These are phyloP conservation scores for Amaranthus cruentus DNA, from an alignment of 148 eudicot genomes.

Conservation along the genomic window DNA sequence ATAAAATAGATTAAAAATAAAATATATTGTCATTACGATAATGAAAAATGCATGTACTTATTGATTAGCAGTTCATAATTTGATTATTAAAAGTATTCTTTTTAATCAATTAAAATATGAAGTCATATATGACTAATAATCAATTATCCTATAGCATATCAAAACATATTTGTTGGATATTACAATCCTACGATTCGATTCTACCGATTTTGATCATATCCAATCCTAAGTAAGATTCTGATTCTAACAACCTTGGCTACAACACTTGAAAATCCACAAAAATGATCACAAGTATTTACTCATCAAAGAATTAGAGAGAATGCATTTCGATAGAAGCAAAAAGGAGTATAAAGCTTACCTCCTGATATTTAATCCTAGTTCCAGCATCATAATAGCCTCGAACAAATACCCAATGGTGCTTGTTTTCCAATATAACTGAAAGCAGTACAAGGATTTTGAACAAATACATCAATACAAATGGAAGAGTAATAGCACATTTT, in stretches of 20 bases:
- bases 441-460: slow-evolving; percentile 4
- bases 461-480: background rate
- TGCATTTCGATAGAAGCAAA: background rate
- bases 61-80: too few species aligned
- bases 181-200: too few species aligned
- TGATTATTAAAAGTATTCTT: too few species aligned
- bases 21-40: too few species aligned
- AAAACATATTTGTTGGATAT: too few species aligned
- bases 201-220: too few species aligned
- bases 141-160: too few species aligned
- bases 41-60: too few species aligned
- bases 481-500: background rate
- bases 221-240: too few species aligned
- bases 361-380: slow-evolving; percentile 72
- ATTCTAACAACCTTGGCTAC: background rate
- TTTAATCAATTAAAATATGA: too few species aligned
- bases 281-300: background rate
- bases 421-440: slow-evolving; percentile 83
- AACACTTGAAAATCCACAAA: background rate
- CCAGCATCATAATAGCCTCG: slow-evolving; percentile 82
- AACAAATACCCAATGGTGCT: slow-evolving; percentile 69
- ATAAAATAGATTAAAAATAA: too few species aligned
- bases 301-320: background rate
- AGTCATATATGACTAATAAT: too few species aligned
- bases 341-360: slow-evolving; percentile 43